Evolutionary conservation across 306 rosid genomes (phyloP), one percentile per base, ranked within the genome.

Genomic region (Luffa acutangula): DNA sequence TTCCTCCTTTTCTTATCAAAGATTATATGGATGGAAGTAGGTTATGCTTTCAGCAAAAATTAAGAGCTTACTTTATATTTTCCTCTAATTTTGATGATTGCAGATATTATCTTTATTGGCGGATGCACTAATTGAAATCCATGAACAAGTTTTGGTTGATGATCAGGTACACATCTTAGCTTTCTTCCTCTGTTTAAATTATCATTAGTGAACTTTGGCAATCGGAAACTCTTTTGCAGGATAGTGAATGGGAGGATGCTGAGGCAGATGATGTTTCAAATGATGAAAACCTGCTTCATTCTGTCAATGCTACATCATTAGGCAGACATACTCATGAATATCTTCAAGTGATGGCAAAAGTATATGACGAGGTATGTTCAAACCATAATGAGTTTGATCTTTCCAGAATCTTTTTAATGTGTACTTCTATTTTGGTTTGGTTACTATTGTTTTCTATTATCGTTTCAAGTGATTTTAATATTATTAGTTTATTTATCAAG

Each of bases 211-310:
- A 77, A 17, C 67, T 51, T 72, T 60, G 71, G 33, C 20, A 33
- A 31, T 73, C 49, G 77, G 12, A 73, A 49, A 75, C 81, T 65
- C 81, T 79, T 64, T 60, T 83, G 77, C 95, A 91, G 98, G 98
- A 89, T 78, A 88, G 93, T 79, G 97, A 92, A 79, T 92, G 98
- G 98, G 97, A 94, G 90, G 98, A 94, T 85, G 84, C 86, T 81
- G 87, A 85, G 81, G 85, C 85, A 2, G 90, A 84, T 71, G 86
- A 81, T 46, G 77, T 42, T 48, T 91, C 84, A 78, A 77, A 85
- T 59, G 92, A 89, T 76, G 87, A 71, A 80, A 86, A 86, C 63
- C 75, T 90, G 83, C 84, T 91, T 67, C 83, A 77, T 82, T 83
- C 94, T 43, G 67, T 84, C 43, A 85, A 90, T 66, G 72, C 89